Evolutionary conservation across 2,329 filamentous ascomycete genomes (phyloP).

Genomic region (Aspergillus neotritici): DNA sequence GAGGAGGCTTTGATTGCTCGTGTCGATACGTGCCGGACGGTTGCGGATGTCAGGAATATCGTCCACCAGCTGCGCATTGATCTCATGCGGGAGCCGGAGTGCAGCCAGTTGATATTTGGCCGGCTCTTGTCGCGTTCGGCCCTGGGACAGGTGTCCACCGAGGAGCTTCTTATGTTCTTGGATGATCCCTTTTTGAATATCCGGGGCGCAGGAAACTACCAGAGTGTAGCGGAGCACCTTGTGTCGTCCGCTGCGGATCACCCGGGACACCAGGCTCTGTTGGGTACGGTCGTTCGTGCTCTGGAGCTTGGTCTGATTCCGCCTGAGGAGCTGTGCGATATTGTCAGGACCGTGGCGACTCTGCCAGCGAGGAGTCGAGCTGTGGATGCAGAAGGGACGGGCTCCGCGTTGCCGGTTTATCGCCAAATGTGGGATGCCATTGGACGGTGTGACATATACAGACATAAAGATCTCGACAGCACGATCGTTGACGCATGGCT

Average conservation of each 20-base stretch:
- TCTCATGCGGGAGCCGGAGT: conserved; percentile 29
- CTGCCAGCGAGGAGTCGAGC: conserved; percentile 11
- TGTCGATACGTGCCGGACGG: conserved; percentile 17
- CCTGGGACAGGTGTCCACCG: conserved; percentile 8
- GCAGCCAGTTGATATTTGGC: conserved; percentile 33
- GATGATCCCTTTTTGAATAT: conserved; percentile 34
- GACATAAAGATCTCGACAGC: conserved; percentile 28
- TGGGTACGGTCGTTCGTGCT: conserved; percentile 24
- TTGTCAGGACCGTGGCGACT: conserved; percentile 25
- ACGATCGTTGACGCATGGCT: conserved; percentile 29
- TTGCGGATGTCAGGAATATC: conserved; percentile 26
- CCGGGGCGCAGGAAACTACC: conserved; percentile 32
- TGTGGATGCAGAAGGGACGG: conserved; percentile 11
- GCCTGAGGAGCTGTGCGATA: conserved; percentile 27
- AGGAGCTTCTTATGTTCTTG: conserved; percentile 29
- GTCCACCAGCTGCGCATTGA: conserved; percentile 27
- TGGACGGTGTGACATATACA: conserved; percentile 30
- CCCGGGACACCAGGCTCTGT: conserved; percentile 15
- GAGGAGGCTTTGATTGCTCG: conserved; percentile 14
- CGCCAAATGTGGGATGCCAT: conserved; percentile 35
- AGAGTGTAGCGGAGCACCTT: conserved; percentile 24
- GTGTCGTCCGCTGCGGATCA: conserved; percentile 13
- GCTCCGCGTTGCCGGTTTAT: conserved; percentile 19
- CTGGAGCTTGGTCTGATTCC: conserved; percentile 33
- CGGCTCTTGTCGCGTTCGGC: conserved; percentile 21